Conservation (phyloP, 176 grass and related monocot species). For the Cenchrus purpureus region DNA sequence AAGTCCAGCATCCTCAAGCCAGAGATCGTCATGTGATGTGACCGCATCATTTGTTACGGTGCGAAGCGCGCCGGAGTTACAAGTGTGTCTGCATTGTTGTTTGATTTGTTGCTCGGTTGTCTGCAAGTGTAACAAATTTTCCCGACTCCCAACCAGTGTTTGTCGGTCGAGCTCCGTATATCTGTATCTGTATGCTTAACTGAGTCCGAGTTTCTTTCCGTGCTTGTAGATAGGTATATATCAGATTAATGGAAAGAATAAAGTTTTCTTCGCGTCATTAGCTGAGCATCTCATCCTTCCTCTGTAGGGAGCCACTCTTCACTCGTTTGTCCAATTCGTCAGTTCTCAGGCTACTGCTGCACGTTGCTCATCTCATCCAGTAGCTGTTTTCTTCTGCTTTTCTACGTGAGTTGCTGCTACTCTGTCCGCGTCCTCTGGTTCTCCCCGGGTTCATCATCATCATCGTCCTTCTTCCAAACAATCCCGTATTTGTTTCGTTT, state of each 20-base stretch:
- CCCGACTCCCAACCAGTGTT: slow-evolving; percentile 14
- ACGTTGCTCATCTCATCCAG: not conserved
- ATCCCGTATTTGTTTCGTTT: no score
- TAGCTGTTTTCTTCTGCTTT: not conserved
- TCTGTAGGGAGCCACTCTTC: no score
- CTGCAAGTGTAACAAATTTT: slow-evolving; percentile 47
- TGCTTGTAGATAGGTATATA: slow-evolving; percentile 43
- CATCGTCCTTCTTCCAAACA: no score
- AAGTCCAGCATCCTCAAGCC: slow-evolving; percentile 91
- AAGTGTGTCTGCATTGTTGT: slow-evolving; percentile 29
- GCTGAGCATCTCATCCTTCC: not conserved
- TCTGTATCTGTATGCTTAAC: slow-evolving; percentile 2
- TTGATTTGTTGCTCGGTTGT: slow-evolving; percentile 40
- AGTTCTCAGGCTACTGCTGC: not conserved
- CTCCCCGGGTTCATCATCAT: not conserved
- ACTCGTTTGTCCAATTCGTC: no score
- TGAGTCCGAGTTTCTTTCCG: slow-evolving; percentile 17
- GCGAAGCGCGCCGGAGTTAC: not conserved
- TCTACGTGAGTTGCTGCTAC: not conserved
- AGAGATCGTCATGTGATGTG: slow-evolving; percentile 85
- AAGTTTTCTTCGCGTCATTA: not conserved
- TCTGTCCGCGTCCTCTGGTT: not conserved
- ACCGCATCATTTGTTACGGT: not conserved
- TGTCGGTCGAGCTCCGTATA: not conserved
- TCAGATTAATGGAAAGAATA: slow-evolving; percentile 18